Base-by-base conservation (phyloP, 805 yeast species). In the Saccharomyces jurei region DNA sequence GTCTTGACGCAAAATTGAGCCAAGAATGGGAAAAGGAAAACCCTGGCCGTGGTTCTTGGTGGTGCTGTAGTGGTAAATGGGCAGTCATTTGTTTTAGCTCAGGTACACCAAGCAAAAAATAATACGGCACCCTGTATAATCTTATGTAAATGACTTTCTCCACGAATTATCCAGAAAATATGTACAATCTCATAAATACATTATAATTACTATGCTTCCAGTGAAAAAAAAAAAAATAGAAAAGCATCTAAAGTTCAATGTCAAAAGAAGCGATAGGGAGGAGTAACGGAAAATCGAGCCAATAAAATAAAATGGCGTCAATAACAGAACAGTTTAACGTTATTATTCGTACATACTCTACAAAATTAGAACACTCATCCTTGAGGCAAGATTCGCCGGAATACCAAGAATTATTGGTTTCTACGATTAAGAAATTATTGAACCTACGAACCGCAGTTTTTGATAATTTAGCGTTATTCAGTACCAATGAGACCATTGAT, bases 51-150 rank as follows among this genome's bases (percentile, higher is more conserved):
- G 89, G 87, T 27, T 81, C 82, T 49, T 81, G 84, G 58, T 94
- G 99, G 99, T 79, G 85, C 50, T 78, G 89, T 60, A 81, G 88
- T 56, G 99, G 99, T 55, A 87, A 89, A 69, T 94, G 94, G 83
- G 99, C 99, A 1, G 97, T 94, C 17, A 82, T 92, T 46, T 81
- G 86, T 51, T 87, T 73, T 65, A 72, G 56, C 13, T 48, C 54
- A 9, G 47, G 54, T 44, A 27, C 8, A 17, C 11, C 9, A 36
- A 17, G 17, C 13, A 17, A 17, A 11, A 17, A 41, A 10, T 14
- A 17, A 50, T 17, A 44, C 21, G 10, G 13, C 21, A 1, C 28
- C n/a, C 44, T 36, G 4, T 17, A 36, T 17, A 36, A 17, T 10
- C 10, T 10, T 46, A 46, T 11, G 4, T 46, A 13, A 2, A 27